Percentiles rank a stretch among this genome's conserved stretches.
phyloP scores from a whole-genome alignment of 306 rosid species.

The Trifolium subterraneum region DNA sequence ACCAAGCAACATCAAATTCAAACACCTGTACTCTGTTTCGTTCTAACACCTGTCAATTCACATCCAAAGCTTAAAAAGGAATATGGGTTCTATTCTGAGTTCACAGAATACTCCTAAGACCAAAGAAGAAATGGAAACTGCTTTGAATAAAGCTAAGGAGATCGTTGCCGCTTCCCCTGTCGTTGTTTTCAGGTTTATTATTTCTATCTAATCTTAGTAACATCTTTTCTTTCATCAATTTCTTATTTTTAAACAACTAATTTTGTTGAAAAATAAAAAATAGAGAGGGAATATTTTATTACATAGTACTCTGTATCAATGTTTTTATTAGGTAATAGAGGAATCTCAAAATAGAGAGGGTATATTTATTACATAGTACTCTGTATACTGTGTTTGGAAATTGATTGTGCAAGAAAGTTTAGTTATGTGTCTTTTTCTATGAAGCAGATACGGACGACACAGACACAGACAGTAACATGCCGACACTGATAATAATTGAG shows the following conservation, averaged over 20 bases:
- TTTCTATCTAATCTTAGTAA: not conserved
- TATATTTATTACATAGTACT: not conserved
- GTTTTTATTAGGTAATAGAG: too few relatives aligned
- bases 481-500: too few relatives aligned
- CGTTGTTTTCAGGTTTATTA: constrained; percentile 45
- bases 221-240: not conserved
- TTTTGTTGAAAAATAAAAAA: not conserved
- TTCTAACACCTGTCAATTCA: constrained; percentile 38
- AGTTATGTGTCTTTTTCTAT: not conserved
- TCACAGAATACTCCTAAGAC: constrained; percentile 19
- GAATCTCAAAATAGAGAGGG: not conserved
- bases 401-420: not conserved
- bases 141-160: constrained; percentile 48
- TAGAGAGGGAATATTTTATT: not conserved
- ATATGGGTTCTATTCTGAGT: constrained; percentile 48
- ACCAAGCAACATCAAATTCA: constrained; percentile 13
- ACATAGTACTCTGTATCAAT: not conserved
- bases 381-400: not conserved
- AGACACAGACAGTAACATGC: too few relatives aligned
- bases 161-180: constrained; percentile 45
- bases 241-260: not conserved
- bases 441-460: too few relatives aligned
- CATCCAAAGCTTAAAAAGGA: not conserved
- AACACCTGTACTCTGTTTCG: constrained; percentile 33
- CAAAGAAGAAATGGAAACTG: constrained; percentile 46